Evolutionary conservation across 352 stramenopile genomes (phyloP).

Genomic region (Phytophthora pisi): DNA sequence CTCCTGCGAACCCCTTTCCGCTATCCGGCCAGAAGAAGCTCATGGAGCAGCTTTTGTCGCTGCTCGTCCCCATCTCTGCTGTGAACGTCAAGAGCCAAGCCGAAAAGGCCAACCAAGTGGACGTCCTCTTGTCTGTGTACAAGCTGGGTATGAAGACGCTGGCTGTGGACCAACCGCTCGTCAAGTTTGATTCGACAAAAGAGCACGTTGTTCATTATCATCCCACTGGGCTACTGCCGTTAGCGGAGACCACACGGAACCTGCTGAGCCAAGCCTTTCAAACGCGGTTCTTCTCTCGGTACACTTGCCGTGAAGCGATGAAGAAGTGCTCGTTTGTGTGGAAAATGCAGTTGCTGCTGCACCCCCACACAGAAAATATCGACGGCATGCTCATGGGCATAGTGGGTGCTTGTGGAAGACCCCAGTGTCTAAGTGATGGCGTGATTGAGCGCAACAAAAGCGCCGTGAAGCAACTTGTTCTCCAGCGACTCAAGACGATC

Average conservation of each 20-base stretch:
- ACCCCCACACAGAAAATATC: not conserved
- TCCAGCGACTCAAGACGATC: no score
- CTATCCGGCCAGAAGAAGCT: not conserved
- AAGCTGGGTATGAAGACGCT: slow-evolving; percentile 6
- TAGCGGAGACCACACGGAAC: slow-evolving; percentile 1
- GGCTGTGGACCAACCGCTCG: not conserved
- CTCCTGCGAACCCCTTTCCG: not conserved
- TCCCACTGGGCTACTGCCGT: not conserved
- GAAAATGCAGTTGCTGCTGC: slow-evolving; percentile 14
- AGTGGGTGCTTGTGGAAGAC: not conserved
- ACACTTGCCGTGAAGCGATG: slow-evolving; percentile 19
- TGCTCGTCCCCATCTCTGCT: slow-evolving; percentile 7
- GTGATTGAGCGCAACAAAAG: no score
- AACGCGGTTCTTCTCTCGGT: slow-evolving; percentile 5
- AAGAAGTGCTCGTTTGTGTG: slow-evolving; percentile 2
- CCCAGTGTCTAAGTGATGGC: not conserved
- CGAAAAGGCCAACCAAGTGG: slow-evolving; percentile 10
- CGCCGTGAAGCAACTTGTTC: no score
- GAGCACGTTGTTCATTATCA: slow-evolving; percentile 6
- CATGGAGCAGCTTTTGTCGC: slow-evolving; percentile 12
- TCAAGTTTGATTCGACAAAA: not conserved
- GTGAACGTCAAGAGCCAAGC: slow-evolving; percentile 10
- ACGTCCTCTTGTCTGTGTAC: slow-evolving; percentile 10
- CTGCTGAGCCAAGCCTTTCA: slow-evolving; percentile 7
- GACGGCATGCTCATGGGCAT: not conserved